Conservation (phyloP, 2,329 filamentous ascomycete genomes). For the Coniochaeta pulveracea region DNA sequence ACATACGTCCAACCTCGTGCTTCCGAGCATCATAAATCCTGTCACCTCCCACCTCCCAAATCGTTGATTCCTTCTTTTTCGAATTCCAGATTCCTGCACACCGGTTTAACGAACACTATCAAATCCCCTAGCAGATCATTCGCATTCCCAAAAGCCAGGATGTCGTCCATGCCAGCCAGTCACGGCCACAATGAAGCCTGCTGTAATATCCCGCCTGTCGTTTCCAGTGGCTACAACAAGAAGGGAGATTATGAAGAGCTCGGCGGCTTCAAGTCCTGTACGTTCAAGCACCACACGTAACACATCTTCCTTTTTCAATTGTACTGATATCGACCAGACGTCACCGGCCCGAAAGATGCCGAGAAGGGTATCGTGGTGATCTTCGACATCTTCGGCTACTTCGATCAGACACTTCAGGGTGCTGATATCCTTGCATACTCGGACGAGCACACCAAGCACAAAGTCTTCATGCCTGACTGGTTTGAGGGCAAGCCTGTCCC, state of each 20-base stretch:
- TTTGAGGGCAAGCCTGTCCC: slow-evolving; percentile 62
- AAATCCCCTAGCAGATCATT: background rate
- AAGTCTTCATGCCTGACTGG: slow-evolving; percentile 86
- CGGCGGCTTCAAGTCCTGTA: slow-evolving; percentile 34
- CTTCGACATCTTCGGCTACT: slow-evolving; percentile 62
- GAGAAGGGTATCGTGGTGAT: slow-evolving; percentile 50
- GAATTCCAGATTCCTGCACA: too few species aligned
- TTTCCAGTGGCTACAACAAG: slow-evolving; percentile 27
- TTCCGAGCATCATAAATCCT: slow-evolving; percentile 6
- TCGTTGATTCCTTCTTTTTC: too few species aligned
- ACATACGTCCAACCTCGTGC: slow-evolving; percentile 8
- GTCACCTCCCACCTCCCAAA: slow-evolving; percentile 1
- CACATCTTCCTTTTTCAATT: too few species aligned
- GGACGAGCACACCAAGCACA: slow-evolving; percentile 55
- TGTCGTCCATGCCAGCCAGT: slow-evolving; percentile 21
- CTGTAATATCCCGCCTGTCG: slow-evolving; percentile 34
- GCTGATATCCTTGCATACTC: slow-evolving; percentile 52
- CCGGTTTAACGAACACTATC: too few species aligned
- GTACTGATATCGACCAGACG: slow-evolving; percentile 29
- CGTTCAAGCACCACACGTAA: too few species aligned
- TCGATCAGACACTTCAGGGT: slow-evolving; percentile 57
- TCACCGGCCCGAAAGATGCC: slow-evolving; percentile 32
- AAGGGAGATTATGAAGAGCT: slow-evolving; percentile 34
- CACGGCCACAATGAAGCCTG: slow-evolving; percentile 24
- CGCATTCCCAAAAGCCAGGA: slow-evolving; percentile 12